Evolutionary conservation across 257 asterid species (phyloP), one percentile per base, ranked within the genome.

Genomic region (Parsonsia alboflavescens): DNA sequence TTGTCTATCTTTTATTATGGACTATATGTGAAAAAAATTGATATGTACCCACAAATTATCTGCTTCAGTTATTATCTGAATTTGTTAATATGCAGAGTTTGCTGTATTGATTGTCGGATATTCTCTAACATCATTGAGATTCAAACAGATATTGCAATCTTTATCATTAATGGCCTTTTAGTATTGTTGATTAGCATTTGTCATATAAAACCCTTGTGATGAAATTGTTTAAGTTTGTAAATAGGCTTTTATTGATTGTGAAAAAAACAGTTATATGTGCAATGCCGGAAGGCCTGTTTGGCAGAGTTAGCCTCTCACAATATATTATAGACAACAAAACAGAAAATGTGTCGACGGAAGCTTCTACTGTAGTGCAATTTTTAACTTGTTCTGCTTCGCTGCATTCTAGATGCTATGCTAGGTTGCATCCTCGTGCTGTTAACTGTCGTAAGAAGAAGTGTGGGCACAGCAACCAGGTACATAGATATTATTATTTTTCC

Each of bases 371-470:
- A 10, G 50, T 33, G 39, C 1, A 1, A 46, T 46, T 2, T 46
- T 9, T 46, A 42, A 2, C 46, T 42, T 42, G 46, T 5, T 42
- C 24, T 63, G 7, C 39, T 3, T 5, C 1, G 36, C 19, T 70
- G 73, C 66, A 73, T 75, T 62, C 7, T 75, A 88, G 92, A 71
- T 88, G 93, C 68, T 88, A 86, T 71, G 93, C 93, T 13, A 88
- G 93, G 24, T 82, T 88, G 69, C 93, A 86, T 77, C 91, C 89
- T 36, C 89, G 93, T 53, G 93, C 91, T 71, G 91, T 88, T 1
- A 88, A 88, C 82, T 86, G 93, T 41, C 80, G 93, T 74, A 88
- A 88, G 85, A 88, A 88, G 84, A 88, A 88, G 64, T 88, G 91
- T 73, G 90, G 93, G 24, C 93, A 86, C 69, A 88, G 84, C 85